These are phyloP conservation scores for Lactarius deliciosus DNA, from an alignment of 768 basidiomycete species.

Conservation along the genomic window DNA sequence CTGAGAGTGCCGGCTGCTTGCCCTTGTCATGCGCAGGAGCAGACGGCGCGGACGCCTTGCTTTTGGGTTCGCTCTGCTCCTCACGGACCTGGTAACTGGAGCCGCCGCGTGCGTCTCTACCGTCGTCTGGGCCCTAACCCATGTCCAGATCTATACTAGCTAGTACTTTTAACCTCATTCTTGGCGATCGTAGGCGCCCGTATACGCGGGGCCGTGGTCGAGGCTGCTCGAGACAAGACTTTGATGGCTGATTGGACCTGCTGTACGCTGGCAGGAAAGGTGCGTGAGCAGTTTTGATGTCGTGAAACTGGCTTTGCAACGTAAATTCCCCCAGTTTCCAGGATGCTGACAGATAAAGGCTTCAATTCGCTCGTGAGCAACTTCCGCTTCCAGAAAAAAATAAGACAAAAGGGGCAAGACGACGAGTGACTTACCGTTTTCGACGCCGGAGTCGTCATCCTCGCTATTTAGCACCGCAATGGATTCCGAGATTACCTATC, in stretches of 20 bases:
- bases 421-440: conserved; percentile 42
- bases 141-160: too few relatives aligned
- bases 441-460: conserved; percentile 55
- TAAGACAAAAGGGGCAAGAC: neutral
- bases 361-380: neutral
- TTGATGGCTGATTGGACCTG: neutral
- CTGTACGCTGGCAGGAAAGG: conserved; percentile 3
- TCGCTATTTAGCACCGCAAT: conserved; percentile 32
- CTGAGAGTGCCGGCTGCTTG: conserved; percentile 11
- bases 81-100: neutral
- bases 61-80: neutral
- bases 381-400: conserved; percentile 5
- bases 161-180: neutral
- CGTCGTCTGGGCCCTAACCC: too few relatives aligned
- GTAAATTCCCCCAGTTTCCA: neutral
- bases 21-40: neutral
- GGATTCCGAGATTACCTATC: neutral
- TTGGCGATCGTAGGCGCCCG: neutral
- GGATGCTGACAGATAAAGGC: neutral
- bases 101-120: neutral
- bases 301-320: conserved; percentile 45
- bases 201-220: neutral
- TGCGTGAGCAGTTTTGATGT: conserved; percentile 1
- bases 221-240: neutral
- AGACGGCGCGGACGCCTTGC: neutral